Evolutionary conservation across 208 protist genomes (phyloP).

Genomic region (Entamoeba dispar): DNA sequence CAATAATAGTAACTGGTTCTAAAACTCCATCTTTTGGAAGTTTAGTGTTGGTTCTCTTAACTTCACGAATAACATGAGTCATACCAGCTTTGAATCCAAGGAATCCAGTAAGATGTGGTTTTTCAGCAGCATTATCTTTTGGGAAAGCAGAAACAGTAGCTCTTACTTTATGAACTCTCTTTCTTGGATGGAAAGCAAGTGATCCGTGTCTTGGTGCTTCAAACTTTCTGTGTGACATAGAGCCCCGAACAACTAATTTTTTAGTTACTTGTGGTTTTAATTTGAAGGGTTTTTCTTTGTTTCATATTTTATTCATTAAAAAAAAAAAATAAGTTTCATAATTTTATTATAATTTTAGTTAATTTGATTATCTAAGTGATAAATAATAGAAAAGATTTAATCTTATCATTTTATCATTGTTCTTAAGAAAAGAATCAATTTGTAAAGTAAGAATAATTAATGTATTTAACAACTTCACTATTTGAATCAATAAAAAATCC

Average conservation of each 20-base stretch:
- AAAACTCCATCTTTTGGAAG: constrained; percentile 92
- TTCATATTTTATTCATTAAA: too few relatives aligned
- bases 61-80: too few relatives aligned
- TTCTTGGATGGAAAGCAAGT: constrained; percentile 26
- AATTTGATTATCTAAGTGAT: too few relatives aligned
- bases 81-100: constrained; percentile 96
- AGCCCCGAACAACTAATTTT: background rate
- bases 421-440: too few relatives aligned
- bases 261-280: background rate
- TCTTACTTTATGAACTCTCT: constrained; percentile 1
- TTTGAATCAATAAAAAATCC: too few relatives aligned
- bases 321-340: too few relatives aligned
- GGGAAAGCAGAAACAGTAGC: constrained; percentile 20
- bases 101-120: constrained; percentile 40
- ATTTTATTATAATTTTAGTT: too few relatives aligned
- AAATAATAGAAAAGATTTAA: too few relatives aligned
- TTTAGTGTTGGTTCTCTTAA: constrained; percentile 65
- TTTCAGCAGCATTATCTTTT: constrained; percentile 1
- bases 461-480: too few relatives aligned
- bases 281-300: too few relatives aligned
- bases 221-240: constrained; percentile 3
- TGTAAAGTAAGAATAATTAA: too few relatives aligned
- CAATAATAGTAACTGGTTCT: constrained; percentile 89
- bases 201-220: constrained; percentile 15
- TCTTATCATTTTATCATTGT: too few relatives aligned